Evolutionary conservation across 257 asterid genomes (phyloP), one percentile per base, ranked within the genome.

Genomic region (Hygrophila difformis): DNA sequence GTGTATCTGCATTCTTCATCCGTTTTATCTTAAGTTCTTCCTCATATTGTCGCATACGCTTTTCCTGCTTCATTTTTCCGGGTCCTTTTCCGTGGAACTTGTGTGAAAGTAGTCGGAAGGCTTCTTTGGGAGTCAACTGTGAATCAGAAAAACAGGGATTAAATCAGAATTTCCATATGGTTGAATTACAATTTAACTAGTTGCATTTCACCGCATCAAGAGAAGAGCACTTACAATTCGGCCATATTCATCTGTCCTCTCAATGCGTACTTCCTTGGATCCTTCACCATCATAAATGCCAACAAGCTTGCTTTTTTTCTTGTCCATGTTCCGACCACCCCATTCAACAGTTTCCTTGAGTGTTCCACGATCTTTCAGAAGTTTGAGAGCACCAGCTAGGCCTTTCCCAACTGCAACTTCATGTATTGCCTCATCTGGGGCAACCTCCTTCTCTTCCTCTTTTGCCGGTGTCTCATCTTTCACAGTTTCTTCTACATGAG

Each of bases 291-390:
- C 82, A 51, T 64, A 51, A 41, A 91, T 74, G 53, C 95, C 93
- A 23, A 80, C 84, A 58, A 86, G 96, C 63, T 91, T 91, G 77
- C 96, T 80, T 67, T 79, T 91, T 47, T 82, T 86, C 81, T 91
- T 82, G 75, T 91, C 98, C 96, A 82, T 91, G 75, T 86, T 86
- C 61, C 96, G 82, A 55, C 98, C 98, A 58, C 98, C 98, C 93
- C 93, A 91, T 63, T 91, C 98, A 40, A 78, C 50, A 52, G 81
- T 76, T 69, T 91, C 98, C 75, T 82, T 86, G 14, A 91, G 84
- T 33, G 93, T 63, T 51, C 98, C 98, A 47, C 95, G 69, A 12
- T 79, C 86, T 74, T 91, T 78, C 65, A 91, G 59, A 52, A 82
- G 93, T 59, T 67, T 77, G 57, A 86, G 81, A 57, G 82, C 84